Evolutionary conservation across 352 stramenopile genomes (phyloP).

Genomic region (Elongisporangium undulatum): DNA sequence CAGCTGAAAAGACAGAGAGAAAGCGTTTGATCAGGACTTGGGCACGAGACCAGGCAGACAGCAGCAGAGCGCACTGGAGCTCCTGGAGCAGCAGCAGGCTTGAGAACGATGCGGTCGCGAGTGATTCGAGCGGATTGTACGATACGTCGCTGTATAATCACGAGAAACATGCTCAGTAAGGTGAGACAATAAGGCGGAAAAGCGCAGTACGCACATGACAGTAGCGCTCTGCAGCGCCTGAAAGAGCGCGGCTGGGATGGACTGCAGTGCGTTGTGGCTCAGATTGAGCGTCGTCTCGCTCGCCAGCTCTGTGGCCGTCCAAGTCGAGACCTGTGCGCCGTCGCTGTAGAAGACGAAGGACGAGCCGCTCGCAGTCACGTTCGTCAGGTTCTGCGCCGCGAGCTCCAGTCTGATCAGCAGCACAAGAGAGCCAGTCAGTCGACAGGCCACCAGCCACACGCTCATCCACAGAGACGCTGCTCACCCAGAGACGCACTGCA

Average conservation of each 20-base stretch:
- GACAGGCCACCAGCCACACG: too few species aligned
- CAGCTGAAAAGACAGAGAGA: constrained; percentile 18
- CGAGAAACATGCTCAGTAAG: not conserved
- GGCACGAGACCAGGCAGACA: not conserved
- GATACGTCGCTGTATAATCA: constrained; percentile 35
- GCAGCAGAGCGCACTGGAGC: constrained; percentile 27
- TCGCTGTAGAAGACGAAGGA: constrained; percentile 29
- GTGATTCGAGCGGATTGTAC: constrained; percentile 45
- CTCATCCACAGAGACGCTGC: too few species aligned
- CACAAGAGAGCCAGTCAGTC: not conserved
- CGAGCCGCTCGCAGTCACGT: constrained; percentile 17
- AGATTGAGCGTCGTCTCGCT: constrained; percentile 30
- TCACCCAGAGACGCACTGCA: too few species aligned
- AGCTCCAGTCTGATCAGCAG: constrained; percentile 31
- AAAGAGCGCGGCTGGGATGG: constrained; percentile 39
- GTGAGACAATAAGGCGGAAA: not conserved
- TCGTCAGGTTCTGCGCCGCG: constrained; percentile 24
- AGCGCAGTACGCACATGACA: constrained; percentile 23
- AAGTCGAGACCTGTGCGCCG: constrained; percentile 7
- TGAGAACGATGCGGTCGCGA: constrained; percentile 44
- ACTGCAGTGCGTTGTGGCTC: constrained; percentile 43
- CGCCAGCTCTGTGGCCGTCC: constrained; percentile 17
- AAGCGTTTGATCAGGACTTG: not conserved
- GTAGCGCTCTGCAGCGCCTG: constrained; percentile 29
- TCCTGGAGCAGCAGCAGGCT: constrained; percentile 31